phyloP scores from a whole-genome alignment of 257 asterid species.

The Primulina eburnea region DNA sequence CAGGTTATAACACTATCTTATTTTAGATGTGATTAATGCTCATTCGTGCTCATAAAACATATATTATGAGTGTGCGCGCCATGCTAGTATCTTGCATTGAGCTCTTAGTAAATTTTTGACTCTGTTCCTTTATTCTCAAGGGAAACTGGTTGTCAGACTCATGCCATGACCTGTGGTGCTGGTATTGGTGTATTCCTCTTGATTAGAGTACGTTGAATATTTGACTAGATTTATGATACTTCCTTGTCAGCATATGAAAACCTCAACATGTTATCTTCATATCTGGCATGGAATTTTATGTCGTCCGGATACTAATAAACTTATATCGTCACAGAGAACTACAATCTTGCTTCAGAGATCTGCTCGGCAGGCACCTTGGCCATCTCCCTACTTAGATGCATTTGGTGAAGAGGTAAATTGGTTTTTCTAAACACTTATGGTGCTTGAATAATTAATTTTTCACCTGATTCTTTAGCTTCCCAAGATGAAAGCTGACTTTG shows the following conservation, averaged over 20 bases:
- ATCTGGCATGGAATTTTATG: slow-evolving; percentile 10
- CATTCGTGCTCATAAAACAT: slow-evolving; percentile 7
- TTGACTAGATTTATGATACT: slow-evolving; percentile 11
- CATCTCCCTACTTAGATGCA: slow-evolving; percentile 93
- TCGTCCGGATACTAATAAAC: slow-evolving; percentile 15
- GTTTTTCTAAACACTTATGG: slow-evolving; percentile 5
- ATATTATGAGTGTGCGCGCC: neutral
- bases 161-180: slow-evolving; percentile 85
- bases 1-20: slow-evolving; percentile 52
- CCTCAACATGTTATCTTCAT: neutral
- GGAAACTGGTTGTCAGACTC: slow-evolving; percentile 75
- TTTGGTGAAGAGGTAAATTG: slow-evolving; percentile 93
- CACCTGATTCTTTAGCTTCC: neutral
- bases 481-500: neutral
- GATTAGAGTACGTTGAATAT: slow-evolving; percentile 58
- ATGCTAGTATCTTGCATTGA: neutral
- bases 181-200: slow-evolving; percentile 92
- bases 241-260: slow-evolving; percentile 10
- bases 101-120: slow-evolving; percentile 21
- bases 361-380: slow-evolving; percentile 97
- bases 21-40: slow-evolving; percentile 6
- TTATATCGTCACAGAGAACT: slow-evolving; percentile 58
- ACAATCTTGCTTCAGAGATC: slow-evolving; percentile 87
- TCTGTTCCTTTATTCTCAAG: slow-evolving; percentile 39
- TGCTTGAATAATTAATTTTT: slow-evolving; percentile 8